Conservation (phyloP, 805 yeast genomes). For the Monosporozyma aerobia region DNA sequence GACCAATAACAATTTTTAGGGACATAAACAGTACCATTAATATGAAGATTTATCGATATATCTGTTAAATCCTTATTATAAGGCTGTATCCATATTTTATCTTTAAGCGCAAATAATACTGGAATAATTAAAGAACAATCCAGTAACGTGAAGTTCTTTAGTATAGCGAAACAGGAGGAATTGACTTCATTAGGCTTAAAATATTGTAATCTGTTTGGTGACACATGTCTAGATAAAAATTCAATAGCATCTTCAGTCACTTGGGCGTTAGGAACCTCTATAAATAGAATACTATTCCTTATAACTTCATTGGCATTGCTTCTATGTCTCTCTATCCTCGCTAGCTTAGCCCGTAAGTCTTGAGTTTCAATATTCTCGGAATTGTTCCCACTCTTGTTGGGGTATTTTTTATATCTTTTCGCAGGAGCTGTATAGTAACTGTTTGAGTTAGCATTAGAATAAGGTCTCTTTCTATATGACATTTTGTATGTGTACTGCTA, state of each 20-base stretch:
- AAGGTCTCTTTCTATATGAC: conserved; percentile 1
- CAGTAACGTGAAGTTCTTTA: conserved; percentile 13
- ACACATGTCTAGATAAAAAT: conserved; percentile 13
- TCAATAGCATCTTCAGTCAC: conserved; percentile 8
- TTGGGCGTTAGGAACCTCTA: conserved; percentile 4
- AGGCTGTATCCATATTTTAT: conserved; percentile 9
- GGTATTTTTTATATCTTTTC: conserved; percentile 2
- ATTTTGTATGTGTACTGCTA: neutral
- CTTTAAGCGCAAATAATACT: conserved; percentile 11
- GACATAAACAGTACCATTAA: conserved; percentile 15
- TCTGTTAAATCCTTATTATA: conserved; percentile 7
- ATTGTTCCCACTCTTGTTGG: neutral
- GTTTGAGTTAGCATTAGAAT: neutral
- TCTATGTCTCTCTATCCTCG: conserved; percentile 12
- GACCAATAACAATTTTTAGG: conserved; percentile 8
- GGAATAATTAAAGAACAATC: conserved; percentile 19
- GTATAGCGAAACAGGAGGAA: conserved; percentile 3
- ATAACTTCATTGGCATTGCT: conserved; percentile 7
- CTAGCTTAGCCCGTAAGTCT: conserved; percentile 21
- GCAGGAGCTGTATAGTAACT: neutral
- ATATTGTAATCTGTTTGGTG: conserved; percentile 9
- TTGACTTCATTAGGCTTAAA: conserved; percentile 10
- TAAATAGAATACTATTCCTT: conserved; percentile 14
- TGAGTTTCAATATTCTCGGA: conserved; percentile 12
- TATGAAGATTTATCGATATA: conserved; percentile 8